Base-by-base conservation (phyloP, 495 filamentous ascomycete genomes). In the Aspergillus avenaceus region DNA sequence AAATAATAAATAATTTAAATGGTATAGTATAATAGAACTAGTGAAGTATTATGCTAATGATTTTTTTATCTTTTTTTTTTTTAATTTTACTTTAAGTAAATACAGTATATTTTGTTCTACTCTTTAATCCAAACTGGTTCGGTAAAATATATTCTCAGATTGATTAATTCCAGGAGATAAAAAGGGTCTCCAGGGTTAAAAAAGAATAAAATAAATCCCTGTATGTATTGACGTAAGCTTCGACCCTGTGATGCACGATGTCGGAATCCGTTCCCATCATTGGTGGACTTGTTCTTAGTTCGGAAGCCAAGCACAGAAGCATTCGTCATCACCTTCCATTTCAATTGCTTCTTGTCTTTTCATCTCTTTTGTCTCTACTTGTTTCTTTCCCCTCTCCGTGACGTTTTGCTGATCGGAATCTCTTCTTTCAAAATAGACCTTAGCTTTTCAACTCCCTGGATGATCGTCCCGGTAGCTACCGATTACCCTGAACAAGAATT, bases 171-270 rank as follows among this genome's bases (percentile, higher is more conserved):
- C 28, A 11, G 28, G 3, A 31, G n/a, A 9, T 31, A 8, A 8
- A 3, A 11, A 13, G 28, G n/a, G 9, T 31, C 28, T 31, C n/a
- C 2, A 16, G 13, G 23, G 23, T 13, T 12, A 18, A 44, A 29
- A 29, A 46, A 23, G 24, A 23, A 11, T 47, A 23, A 27, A 47
- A 16, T 23, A 34, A 37, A 26, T 16, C 21, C 22, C 22, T 23
- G 47, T 47, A n/a, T 21, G 45, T 7, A 24, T 50, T 50, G 48
- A 50, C 48, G 48, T 50, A 50, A 43, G 48, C 48, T 50, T 26
- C 31, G 46, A 18, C 32, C 36, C 46, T 21, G 32, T 34, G n/a
- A 27, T 41, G 34, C 24, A n/a, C 7, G 23, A 24, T 8, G 31
- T 7, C 11, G n/a, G 7, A 12, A 19, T 44, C 45, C 26, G 26